phyloP scores from a whole-genome alignment of 1,284 basidiomycete species.

The Tilletia indica region DNA sequence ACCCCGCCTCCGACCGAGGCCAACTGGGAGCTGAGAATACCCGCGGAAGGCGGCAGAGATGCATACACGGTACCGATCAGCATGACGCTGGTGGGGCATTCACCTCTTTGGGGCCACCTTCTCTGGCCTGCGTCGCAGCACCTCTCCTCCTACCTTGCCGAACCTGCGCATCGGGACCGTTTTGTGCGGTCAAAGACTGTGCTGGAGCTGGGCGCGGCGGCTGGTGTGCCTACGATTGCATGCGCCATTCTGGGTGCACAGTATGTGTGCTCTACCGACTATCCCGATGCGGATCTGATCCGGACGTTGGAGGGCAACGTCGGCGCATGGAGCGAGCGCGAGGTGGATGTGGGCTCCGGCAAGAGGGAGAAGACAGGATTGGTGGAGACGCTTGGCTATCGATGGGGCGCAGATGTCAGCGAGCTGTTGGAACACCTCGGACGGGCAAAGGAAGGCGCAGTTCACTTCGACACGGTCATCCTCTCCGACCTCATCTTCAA shows the following conservation, averaged over 20 bases:
- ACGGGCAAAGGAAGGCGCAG: not conserved
- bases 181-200: conserved; percentile 61
- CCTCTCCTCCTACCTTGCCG: conserved; percentile 54
- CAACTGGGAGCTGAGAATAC: conserved; percentile 1
- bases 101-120: conserved; percentile 88
- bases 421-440: conserved; percentile 61
- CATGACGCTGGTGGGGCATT: conserved; percentile 77
- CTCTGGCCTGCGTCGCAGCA: conserved; percentile 65
- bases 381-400: conserved; percentile 67
- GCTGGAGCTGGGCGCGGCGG: conserved; percentile 89
- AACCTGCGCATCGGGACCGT: conserved; percentile 56
- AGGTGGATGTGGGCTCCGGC: not conserved
- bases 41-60: not conserved
- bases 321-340: not conserved
- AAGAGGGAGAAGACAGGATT: not conserved
- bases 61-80: conserved; percentile 55
- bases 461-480: conserved; percentile 75
- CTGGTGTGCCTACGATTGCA: conserved; percentile 79
- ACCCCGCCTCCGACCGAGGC: conserved; percentile 41
- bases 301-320: conserved; percentile 77
- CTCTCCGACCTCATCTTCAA: conserved; percentile 88
- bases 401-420: conserved; percentile 76
- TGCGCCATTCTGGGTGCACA: conserved; percentile 57
- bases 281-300: conserved; percentile 78
- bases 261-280: conserved; percentile 82